Conservation (phyloP, 768 basidiomycete species). For the Termitomyces sp. region DNA sequence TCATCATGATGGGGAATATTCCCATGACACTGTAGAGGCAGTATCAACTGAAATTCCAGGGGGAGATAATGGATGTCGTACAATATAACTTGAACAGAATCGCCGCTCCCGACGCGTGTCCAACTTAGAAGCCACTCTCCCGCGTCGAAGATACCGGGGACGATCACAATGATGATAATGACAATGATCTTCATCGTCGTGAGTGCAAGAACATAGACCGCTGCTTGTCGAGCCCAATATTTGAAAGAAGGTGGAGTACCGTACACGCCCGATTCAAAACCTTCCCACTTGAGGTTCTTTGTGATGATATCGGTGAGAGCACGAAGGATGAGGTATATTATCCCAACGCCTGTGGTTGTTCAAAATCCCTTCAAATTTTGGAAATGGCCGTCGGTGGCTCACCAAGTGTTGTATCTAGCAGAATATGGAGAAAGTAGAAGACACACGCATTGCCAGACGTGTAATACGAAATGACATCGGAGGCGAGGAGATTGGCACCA, state of each 20-base stretch:
- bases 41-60: neutral
- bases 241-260: constrained; percentile 73
- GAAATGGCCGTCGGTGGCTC: constrained; percentile 16
- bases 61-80: constrained; percentile 32
- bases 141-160: constrained; percentile 65
- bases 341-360: constrained; percentile 58
- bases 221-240: constrained; percentile 73
- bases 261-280: constrained; percentile 85
- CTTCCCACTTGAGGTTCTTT: constrained; percentile 59
- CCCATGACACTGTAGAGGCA: constrained; percentile 68
- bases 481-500: constrained; percentile 71
- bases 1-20: constrained; percentile 85
- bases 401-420: constrained; percentile 92
- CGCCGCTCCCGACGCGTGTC: constrained; percentile 57
- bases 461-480: constrained; percentile 66
- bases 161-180: constrained; percentile 63
- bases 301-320: constrained; percentile 59
- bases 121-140: constrained; percentile 88
- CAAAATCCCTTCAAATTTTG: neutral
- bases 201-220: constrained; percentile 77
- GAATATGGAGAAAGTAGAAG: constrained; percentile 88
- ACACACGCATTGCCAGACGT: constrained; percentile 82
- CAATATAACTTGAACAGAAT: constrained; percentile 75
- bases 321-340: constrained; percentile 73
- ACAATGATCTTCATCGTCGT: constrained; percentile 90